Evolutionary conservation across 106 monocot genomes (phyloP).

Genomic region (Narthecium ossifragum): DNA sequence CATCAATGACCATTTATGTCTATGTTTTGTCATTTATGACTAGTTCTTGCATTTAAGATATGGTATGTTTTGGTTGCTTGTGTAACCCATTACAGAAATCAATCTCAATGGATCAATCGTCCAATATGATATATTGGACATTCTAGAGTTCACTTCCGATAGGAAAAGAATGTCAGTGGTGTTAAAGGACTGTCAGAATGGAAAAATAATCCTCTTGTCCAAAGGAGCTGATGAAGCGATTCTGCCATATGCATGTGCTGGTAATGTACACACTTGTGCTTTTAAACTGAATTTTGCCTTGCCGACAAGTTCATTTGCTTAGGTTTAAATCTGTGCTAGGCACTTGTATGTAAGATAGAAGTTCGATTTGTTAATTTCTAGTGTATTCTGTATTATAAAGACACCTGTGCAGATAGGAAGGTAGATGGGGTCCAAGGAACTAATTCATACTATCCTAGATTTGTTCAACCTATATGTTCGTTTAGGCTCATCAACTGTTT

Average conservation of each 20-base stretch:
- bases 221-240: slow-evolving; percentile 97
- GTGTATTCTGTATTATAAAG: too few species aligned
- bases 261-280: slow-evolving; percentile 19
- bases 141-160: slow-evolving; percentile 95
- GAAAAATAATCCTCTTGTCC: slow-evolving; percentile 57
- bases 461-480: too few species aligned
- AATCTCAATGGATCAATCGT: slow-evolving; percentile 49
- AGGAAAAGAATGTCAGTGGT: slow-evolving; percentile 96
- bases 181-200: slow-evolving; percentile 68
- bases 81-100: slow-evolving; percentile 40
- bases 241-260: slow-evolving; percentile 60
- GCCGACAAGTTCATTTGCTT: too few species aligned
- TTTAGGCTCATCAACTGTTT: too few species aligned
- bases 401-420: too few species aligned
- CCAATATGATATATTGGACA: slow-evolving; percentile 76
- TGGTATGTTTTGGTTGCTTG: neutral
- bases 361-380: too few species aligned
- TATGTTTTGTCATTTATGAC: too few species aligned
- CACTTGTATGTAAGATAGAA: too few species aligned
- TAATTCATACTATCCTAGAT: too few species aligned
- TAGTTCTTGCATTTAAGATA: neutral
- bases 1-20: too few species aligned
- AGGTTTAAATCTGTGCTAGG: too few species aligned
- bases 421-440: too few species aligned
- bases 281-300: neutral